Evolutionary conservation across 2,329 filamentous ascomycete species (phyloP), one percentile per base, ranked within the genome.

Genomic region (Kalaharituber pfeilii): DNA sequence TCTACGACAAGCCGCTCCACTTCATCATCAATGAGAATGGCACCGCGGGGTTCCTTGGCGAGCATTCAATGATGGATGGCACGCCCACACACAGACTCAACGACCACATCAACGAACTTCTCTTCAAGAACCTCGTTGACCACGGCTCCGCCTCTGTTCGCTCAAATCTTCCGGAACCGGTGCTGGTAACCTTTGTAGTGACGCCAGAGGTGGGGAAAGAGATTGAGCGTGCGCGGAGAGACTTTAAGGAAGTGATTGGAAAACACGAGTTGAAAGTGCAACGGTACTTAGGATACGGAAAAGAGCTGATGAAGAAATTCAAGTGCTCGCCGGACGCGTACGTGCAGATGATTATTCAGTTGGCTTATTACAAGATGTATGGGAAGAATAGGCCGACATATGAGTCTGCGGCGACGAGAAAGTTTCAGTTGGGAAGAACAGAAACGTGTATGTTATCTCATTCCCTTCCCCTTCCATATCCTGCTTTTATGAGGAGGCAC

Each of bases 31-130:
- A 94, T 70, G 88, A 98, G 68, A 98, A 98, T 68, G 91, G 91
- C 63, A 94, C 91, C 6, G 84, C 91, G 1, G 91, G 91, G 58
- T 98, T 98, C 76, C 89, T 87, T 76, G 91, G 91, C 66, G 91
- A 98, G 72, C 91, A 98, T 76, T 93, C 85, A 65, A 96, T 98
- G 91, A 98, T 98, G 93, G 91, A 98, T 67, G 91, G 93, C 60
- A 98, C 91, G 5, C 88, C 93, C 1, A 98, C 93, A 2, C 91
- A 96, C 71, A 83, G 93, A 45, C 77, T 98, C 15, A 98, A 95
- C 69, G 91, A 98, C 75, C 91, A 87, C 66, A 77, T 93, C 67
- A 93, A 89, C 72, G 80, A 84, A 67, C 77, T 85, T 65, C 95
- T 96, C 69, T 88, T 94, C 71, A 82, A 82, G 72, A 89, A 94